These are phyloP conservation scores for Coniophora puteana DNA, from an alignment of 1,284 basidiomycete species.

Conservation along the genomic window DNA sequence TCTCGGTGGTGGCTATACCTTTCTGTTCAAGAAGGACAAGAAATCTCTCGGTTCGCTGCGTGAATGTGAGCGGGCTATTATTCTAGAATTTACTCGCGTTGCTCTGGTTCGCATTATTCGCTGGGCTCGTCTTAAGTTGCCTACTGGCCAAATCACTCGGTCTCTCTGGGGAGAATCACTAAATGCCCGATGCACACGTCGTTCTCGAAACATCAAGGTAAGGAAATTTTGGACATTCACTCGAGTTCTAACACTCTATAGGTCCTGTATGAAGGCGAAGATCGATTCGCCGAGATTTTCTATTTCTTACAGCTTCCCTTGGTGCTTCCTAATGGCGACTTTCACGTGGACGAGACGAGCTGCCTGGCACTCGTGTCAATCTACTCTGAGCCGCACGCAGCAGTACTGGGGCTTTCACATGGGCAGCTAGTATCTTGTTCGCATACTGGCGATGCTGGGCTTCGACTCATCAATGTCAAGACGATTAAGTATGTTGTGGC, in stretches of 20 bases:
- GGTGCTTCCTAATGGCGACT: too few species aligned
- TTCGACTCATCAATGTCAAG: constrained; percentile 15
- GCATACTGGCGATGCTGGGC: constrained; percentile 11
- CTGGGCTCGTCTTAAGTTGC: constrained; percentile 25
- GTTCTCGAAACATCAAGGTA: background rate
- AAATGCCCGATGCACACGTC: background rate
- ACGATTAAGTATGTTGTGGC: constrained; percentile 23
- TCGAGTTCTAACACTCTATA: constrained; percentile 1
- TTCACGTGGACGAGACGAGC: too few species aligned
- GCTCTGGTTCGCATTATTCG: background rate
- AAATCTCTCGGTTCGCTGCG: background rate
- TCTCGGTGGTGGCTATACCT: background rate
- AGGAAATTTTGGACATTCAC: too few species aligned
- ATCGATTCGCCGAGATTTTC: constrained; percentile 19
- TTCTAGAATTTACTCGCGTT: constrained; percentile 5
- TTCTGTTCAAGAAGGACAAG: background rate
- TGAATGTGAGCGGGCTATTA: constrained; percentile 6
- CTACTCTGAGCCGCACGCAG: constrained; percentile 14
- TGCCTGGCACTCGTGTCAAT: constrained; percentile 16
- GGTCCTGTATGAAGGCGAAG: constrained; percentile 5
- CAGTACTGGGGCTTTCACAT: constrained; percentile 14
- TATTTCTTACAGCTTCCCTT: constrained; percentile 22
- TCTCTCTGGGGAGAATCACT: constrained; percentile 20
- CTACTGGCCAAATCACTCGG: constrained; percentile 26
- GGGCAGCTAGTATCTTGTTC: constrained; percentile 17